Evolutionary conservation across 1,284 basidiomycete species (phyloP).

Genomic region (Leccinum ponderosum): DNA sequence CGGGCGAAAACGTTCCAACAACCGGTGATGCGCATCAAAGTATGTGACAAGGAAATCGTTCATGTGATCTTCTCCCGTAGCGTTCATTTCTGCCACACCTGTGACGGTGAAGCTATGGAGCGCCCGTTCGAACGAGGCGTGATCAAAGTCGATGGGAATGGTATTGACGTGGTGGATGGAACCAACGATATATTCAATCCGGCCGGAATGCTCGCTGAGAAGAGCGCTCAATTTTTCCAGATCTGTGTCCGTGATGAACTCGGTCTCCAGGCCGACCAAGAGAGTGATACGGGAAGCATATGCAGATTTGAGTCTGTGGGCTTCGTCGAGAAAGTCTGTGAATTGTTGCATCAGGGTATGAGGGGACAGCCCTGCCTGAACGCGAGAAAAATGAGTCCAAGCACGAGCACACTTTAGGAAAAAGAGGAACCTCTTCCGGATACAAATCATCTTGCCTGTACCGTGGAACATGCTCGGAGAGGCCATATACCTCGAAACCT

Average conservation of each 20-base stretch:
- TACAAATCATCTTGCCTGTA: constrained; percentile 84
- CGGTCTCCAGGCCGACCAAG: constrained; percentile 92
- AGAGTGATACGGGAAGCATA: constrained; percentile 71
- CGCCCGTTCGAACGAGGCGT: constrained; percentile 63
- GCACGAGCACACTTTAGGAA: constrained; percentile 5
- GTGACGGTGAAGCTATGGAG: constrained; percentile 44
- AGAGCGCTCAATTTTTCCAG: constrained; percentile 58
- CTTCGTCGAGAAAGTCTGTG: constrained; percentile 70
- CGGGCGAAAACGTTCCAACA: constrained; percentile 74
- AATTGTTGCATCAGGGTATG: constrained; percentile 60
- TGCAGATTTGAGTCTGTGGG: constrained; percentile 64
- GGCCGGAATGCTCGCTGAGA: constrained; percentile 42
- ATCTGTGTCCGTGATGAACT: constrained; percentile 76
- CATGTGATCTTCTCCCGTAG: constrained; percentile 25
- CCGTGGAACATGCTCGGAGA: constrained; percentile 95
- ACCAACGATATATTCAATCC: constrained; percentile 91
- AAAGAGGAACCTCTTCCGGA: constrained; percentile 83
- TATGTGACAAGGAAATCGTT: constrained; percentile 66
- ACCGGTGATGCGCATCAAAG: constrained; percentile 79
- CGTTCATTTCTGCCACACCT: constrained; percentile 26
- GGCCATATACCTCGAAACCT: constrained; percentile 82
- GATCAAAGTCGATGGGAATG: constrained; percentile 94
- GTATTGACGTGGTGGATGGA: constrained; percentile 90
- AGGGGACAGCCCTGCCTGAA: constrained; percentile 50
- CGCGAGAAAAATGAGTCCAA: constrained; percentile 17